Evolutionary conservation across 169 alveolate genomes (phyloP).

Genomic region (Nephromyces sp.): DNA sequence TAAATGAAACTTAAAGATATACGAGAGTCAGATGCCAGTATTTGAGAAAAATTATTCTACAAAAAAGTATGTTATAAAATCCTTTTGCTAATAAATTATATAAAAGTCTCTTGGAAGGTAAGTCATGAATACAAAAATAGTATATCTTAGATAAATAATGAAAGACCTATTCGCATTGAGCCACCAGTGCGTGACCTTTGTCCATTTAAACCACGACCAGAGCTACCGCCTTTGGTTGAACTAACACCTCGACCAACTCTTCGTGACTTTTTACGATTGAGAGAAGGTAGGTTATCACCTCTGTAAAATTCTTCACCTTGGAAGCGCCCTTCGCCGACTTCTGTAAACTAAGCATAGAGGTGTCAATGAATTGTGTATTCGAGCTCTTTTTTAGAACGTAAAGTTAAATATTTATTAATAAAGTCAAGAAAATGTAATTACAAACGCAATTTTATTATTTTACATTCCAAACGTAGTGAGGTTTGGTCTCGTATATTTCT

Average conservation of each 20-base stretch:
- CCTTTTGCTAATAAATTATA: too few relatives aligned
- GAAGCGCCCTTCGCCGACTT: constrained; percentile 8
- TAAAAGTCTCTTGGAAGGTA: too few relatives aligned
- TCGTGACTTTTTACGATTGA: neutral
- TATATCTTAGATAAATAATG: too few relatives aligned
- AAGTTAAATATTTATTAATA: neutral
- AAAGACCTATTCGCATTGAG: constrained; percentile 5
- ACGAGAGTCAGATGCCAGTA: too few relatives aligned
- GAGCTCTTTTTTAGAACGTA: neutral
- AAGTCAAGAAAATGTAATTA: neutral
- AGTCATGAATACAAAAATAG: too few relatives aligned
- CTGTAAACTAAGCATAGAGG: constrained; percentile 11
- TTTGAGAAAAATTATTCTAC: too few relatives aligned
- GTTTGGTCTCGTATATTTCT: neutral
- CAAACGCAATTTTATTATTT: too few relatives aligned
- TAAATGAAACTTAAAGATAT: too few relatives aligned
- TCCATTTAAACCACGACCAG: constrained; percentile 24
- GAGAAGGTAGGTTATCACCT: neutral
- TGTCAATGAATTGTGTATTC: neutral
- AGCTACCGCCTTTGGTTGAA: constrained; percentile 18
- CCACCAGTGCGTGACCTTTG: constrained; percentile 27
- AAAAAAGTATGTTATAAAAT: too few relatives aligned
- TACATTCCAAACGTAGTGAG: neutral
- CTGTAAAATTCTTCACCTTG: constrained; percentile 8
- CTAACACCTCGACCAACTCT: constrained; percentile 22